phyloP scores from a whole-genome alignment of 306 rosid species.

The Fagus sylvatica region DNA sequence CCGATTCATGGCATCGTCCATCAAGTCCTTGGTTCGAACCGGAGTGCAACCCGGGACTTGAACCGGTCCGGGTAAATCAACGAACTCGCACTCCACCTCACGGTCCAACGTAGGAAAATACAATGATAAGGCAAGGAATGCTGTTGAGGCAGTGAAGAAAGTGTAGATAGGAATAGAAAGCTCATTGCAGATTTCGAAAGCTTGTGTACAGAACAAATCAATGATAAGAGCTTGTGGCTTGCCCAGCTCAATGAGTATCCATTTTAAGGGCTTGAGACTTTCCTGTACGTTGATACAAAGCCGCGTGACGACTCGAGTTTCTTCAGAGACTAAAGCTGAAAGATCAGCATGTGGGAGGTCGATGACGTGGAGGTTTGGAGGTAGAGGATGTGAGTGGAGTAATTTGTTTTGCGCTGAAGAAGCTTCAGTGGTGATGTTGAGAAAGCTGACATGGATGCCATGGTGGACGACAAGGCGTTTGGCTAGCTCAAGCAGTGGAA shows the following conservation, averaged over 20 bases:
- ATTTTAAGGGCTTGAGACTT: slow-evolving; percentile 21
- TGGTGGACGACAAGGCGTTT: slow-evolving; percentile 37
- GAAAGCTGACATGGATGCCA: slow-evolving; percentile 35
- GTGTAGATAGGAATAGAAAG: slow-evolving; percentile 31
- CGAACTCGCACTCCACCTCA: slow-evolving; percentile 41
- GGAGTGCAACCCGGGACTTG: slow-evolving; percentile 40
- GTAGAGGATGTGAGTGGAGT: slow-evolving; percentile 32
- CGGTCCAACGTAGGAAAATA: slow-evolving; percentile 39
- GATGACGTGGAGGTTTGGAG: slow-evolving; percentile 24
- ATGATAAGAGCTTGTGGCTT: slow-evolving; percentile 36
- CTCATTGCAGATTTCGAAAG: slow-evolving; percentile 31
- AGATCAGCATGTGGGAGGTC: slow-evolving; percentile 37
- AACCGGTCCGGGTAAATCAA: slow-evolving; percentile 45
- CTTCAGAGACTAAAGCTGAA: background rate
- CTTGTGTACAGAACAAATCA: slow-evolving; percentile 48
- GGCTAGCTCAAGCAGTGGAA: slow-evolving; percentile 39
- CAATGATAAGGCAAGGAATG: slow-evolving; percentile 37
- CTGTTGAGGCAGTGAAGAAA: slow-evolving; percentile 39
- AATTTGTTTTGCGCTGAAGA: slow-evolving; percentile 39
- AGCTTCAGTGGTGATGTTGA: slow-evolving; percentile 49
- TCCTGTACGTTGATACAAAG: slow-evolving; percentile 21
- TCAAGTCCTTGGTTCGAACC: slow-evolving; percentile 32
- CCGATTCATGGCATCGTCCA: slow-evolving; percentile 34
- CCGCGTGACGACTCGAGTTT: slow-evolving; percentile 12
- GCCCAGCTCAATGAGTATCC: slow-evolving; percentile 16